Conservation (phyloP, 352 stramenopile species). For the Aphanomyces cochlioides region DNA sequence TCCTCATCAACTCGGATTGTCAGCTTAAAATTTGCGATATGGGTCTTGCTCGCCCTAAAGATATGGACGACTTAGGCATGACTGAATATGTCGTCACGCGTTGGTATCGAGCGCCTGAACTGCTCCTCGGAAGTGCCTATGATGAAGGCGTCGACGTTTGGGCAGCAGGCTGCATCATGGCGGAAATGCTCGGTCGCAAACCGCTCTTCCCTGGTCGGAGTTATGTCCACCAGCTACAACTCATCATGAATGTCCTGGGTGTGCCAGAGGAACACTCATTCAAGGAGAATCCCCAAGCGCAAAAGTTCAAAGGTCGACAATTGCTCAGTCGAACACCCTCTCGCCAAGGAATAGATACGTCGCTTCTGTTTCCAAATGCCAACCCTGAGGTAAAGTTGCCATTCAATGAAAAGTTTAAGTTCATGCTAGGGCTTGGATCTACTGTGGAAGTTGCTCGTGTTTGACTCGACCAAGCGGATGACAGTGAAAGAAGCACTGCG, state of each 20-base stretch:
- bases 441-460: slow-evolving; percentile 86
- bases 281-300: slow-evolving; percentile 82
- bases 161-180: slow-evolving; percentile 84
- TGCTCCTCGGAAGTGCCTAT: slow-evolving; percentile 81
- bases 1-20: slow-evolving; percentile 91
- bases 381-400: slow-evolving; percentile 55
- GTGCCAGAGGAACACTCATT: slow-evolving; percentile 85
- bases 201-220: slow-evolving; percentile 81
- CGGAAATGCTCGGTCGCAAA: slow-evolving; percentile 83
- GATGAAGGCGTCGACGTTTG: slow-evolving; percentile 81
- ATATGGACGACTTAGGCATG: slow-evolving; percentile 86
- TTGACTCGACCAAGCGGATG: slow-evolving; percentile 94
- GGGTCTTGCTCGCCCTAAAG: slow-evolving; percentile 86
- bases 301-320: slow-evolving; percentile 84
- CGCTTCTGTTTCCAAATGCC: slow-evolving; percentile 78
- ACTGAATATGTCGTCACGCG: slow-evolving; percentile 88
- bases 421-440: slow-evolving; percentile 45
- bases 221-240: slow-evolving; percentile 83
- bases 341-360: slow-evolving; percentile 74
- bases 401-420: not conserved
- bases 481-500: slow-evolving; percentile 93
- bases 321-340: slow-evolving; percentile 77
- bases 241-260: slow-evolving; percentile 87
- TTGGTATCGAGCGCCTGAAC: slow-evolving; percentile 84
- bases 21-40: slow-evolving; percentile 97